Percentiles rank a stretch among this genome's conserved stretches.
These are phyloP conservation scores for Peniophora sp. DNA, from an alignment of 1,284 basidiomycete species.

Conservation along the genomic window DNA sequence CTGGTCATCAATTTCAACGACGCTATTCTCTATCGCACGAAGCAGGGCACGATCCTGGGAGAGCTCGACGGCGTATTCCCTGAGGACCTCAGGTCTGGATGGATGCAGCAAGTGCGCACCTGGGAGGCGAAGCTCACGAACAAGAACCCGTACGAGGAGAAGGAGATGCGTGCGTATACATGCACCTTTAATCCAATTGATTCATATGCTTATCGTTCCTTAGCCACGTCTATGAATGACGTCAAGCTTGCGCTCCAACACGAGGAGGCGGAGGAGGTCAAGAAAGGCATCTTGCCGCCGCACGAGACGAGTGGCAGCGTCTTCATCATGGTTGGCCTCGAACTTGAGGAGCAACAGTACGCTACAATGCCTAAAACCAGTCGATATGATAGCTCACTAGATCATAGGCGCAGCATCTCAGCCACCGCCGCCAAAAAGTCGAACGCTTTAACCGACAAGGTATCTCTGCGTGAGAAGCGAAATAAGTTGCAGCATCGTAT, in stretches of 20 bases:
- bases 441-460: too few relatives aligned
- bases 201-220: too few relatives aligned
- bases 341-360: conserved; percentile 16
- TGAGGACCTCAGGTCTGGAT: too few relatives aligned
- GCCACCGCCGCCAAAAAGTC: too few relatives aligned
- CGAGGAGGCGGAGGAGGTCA: conserved; percentile 8
- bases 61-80: too few relatives aligned
- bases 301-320: conserved; percentile 8
- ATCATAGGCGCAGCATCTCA: too few relatives aligned
- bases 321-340: conserved; percentile 13
- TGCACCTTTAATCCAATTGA: neutral
- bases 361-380: neutral
- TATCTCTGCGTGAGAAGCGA: too few relatives aligned
- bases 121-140: conserved; percentile 8
- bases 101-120: conserved; percentile 7
- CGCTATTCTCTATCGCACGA: neutral
- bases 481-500: too few relatives aligned
- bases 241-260: neutral
- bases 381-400: too few relatives aligned
- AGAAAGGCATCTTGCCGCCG: neutral
- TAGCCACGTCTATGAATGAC: neutral
- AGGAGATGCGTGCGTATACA: conserved; percentile 6
- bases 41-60: too few relatives aligned
- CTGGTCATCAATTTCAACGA: conserved; percentile 1
- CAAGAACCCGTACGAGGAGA: conserved; percentile 12